Base-by-base conservation (phyloP, 2,329 filamentous ascomycete genomes). In the Ambrosiella xylebori region DNA sequence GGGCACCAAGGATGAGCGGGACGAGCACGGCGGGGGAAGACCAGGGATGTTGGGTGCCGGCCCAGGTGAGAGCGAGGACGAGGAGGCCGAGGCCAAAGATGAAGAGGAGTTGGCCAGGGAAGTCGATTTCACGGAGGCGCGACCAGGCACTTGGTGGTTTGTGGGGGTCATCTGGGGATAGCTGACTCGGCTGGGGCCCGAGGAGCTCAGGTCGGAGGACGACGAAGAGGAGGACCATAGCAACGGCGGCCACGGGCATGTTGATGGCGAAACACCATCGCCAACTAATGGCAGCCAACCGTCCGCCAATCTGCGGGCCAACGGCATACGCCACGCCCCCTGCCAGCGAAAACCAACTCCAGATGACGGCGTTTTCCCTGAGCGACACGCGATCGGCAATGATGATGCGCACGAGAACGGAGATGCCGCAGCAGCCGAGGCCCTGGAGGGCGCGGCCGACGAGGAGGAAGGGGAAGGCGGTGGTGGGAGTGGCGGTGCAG, bases 241-340 rank as follows among this genome's bases (percentile, higher is more conserved):
- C 76, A 17, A 76, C 63, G 2, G 73, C 69, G 1, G 71, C 74
- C 47, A 82, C 72, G 13, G 79, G 79, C n/a, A 82, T 70, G 61
- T 78, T 80, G 57, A 85, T 74, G 41, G 75, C 79, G 65, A 86
- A 86, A 64, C 80, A 82, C 74, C 83, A 86, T 54, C 81, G 71
- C 82, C 82, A 86, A 62, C 73, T 75, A 3, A 72, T 68, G 40
- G 71, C 68, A 17, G 77, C 77, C 11, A 81, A 70, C 61, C 58
- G 59, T 67, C 69, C 81, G 47, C 82, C 82, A 27, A 84, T 69
- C 1, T 84, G 74, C 0, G 82, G 82, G 0, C 82, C 81, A 9
- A 82, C 63, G 1, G 74, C 75, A 64, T 80, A 86, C 11, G 77
- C 77, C 5, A 81, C 64, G 0, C 81, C 81, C 7, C 74, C 74